Evolutionary conservation across 768 basidiomycete genomes (phyloP).

Genomic region (Auriscalpium microsporum): DNA sequence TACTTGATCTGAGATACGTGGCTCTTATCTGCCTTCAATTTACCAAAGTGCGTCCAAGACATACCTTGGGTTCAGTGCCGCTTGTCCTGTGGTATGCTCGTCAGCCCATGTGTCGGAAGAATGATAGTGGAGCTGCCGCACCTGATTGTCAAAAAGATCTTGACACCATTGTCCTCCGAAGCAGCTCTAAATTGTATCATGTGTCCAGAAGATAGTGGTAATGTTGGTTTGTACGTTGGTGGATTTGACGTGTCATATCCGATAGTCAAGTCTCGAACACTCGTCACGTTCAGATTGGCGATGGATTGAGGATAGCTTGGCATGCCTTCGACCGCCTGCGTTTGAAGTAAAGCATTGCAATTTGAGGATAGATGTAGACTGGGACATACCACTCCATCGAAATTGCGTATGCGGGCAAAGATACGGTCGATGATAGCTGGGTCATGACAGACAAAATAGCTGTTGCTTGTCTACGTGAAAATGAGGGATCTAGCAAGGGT

Average conservation of each 20-base stretch:
- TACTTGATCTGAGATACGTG: conserved; percentile 58
- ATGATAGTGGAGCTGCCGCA: conserved; percentile 20
- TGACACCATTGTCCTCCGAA: conserved; percentile 27
- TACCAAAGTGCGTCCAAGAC: not conserved
- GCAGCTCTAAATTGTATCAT: conserved; percentile 77
- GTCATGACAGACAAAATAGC: conserved; percentile 73
- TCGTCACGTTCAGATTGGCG: conserved; percentile 49
- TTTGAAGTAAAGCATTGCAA: conserved; percentile 1
- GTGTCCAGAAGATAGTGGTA: conserved; percentile 71
- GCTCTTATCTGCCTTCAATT: not conserved
- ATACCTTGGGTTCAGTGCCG: conserved; percentile 85
- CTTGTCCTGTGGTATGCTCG: conserved; percentile 47
- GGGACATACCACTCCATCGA: conserved; percentile 30
- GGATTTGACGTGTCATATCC: conserved; percentile 73
- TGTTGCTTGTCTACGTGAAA: conserved; percentile 57
- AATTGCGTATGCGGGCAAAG: conserved; percentile 58
- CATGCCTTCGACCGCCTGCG: conserved; percentile 13
- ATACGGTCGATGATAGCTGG: conserved; percentile 57
- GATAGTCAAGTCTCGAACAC: conserved; percentile 66
- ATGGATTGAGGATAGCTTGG: conserved; percentile 53
- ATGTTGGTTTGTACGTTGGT: conserved; percentile 49
- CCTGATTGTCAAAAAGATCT: conserved; percentile 65
- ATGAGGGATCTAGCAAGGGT: not conserved
- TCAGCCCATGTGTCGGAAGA: not conserved
- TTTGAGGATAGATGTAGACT: not conserved